phyloP scores from a whole-genome alignment of 2,329 filamentous ascomycete genomes.

The Trichocomaceae sp. region DNA sequence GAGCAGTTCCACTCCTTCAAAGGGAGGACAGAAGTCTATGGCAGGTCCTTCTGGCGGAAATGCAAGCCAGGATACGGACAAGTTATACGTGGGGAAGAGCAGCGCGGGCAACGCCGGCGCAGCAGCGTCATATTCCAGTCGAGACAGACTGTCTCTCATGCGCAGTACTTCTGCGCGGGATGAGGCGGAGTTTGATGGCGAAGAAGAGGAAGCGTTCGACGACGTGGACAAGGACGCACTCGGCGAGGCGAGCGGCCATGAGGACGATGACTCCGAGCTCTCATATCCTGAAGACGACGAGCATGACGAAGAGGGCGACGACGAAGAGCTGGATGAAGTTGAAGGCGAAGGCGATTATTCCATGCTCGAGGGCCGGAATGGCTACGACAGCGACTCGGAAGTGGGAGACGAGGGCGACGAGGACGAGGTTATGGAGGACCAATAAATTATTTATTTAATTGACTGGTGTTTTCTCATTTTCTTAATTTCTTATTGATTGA shows the following conservation, averaged over 20 bases:
- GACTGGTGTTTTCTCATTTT: background rate
- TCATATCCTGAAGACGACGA: constrained; percentile 14
- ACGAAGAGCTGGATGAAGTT: background rate
- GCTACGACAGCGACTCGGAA: constrained; percentile 14
- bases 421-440: constrained; percentile 25
- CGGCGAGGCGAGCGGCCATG: constrained; percentile 32
- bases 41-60: background rate
- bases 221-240: constrained; percentile 34
- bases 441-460: background rate
- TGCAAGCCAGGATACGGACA: background rate
- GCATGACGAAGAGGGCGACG: constrained; percentile 16
- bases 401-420: constrained; percentile 9
- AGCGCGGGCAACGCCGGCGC: constrained; percentile 5
- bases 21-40: background rate
- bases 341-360: constrained; percentile 11
- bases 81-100: background rate
- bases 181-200: constrained; percentile 24
- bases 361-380: constrained; percentile 7
- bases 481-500: background rate
- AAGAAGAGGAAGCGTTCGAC: constrained; percentile 31
- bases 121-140: constrained; percentile 13
- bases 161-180: background rate
- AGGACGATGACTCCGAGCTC: constrained; percentile 22
- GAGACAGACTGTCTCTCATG: background rate
- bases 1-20: constrained; percentile 8